These are phyloP conservation scores for Schizonepeta tenuifolia DNA, from an alignment of 257 asterid genomes.

Conservation along the genomic window DNA sequence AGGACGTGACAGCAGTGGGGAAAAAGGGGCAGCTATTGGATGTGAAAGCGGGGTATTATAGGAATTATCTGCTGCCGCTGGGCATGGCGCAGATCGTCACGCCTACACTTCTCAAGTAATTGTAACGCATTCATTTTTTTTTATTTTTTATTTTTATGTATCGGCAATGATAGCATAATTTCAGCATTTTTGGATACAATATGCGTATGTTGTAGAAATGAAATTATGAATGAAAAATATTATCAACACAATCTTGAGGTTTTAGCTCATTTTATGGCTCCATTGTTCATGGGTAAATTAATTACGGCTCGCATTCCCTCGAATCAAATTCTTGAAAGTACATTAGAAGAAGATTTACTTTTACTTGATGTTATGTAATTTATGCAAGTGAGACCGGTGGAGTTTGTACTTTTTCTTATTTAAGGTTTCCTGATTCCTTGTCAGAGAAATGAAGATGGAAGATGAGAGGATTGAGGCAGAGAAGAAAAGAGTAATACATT, in stretches of 20 bases:
- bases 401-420: neutral
- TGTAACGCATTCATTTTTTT: neutral
- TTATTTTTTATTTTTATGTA: neutral
- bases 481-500: conserved; percentile 74
- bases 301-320: no score
- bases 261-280: neutral
- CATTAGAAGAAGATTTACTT: neutral
- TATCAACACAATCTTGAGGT: neutral
- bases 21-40: conserved; percentile 83
- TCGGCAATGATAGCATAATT: neutral
- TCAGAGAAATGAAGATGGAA: conserved; percentile 98
- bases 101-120: conserved; percentile 70
- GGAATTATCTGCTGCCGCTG: conserved; percentile 76
- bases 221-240: neutral
- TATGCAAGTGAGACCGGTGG: neutral
- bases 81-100: conserved; percentile 90
- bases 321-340: neutral
- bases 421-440: conserved; percentile 33
- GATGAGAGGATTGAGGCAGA: conserved; percentile 98
- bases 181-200: neutral
- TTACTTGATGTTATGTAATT: conserved; percentile 7
- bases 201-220: neutral
- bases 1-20: conserved; percentile 80
- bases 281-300: neutral
- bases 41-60: conserved; percentile 85